Evolutionary conservation across 1,284 basidiomycete genomes (phyloP).

Genomic region (Ceratobasidium sp.): DNA sequence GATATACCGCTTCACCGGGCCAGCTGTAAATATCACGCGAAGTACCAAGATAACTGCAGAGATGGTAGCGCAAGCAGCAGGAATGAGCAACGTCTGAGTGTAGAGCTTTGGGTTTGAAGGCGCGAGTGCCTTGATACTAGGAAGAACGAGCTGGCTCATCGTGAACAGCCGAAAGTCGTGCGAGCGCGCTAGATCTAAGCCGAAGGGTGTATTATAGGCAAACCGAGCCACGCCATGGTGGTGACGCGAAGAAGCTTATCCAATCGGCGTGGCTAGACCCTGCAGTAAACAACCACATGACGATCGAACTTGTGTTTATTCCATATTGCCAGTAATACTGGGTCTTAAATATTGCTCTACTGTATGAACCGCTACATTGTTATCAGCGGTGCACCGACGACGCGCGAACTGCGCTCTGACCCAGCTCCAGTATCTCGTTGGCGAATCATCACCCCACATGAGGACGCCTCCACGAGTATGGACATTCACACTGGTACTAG

Average conservation of each 20-base stretch:
- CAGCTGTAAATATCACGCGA: neutral
- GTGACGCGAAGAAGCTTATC: neutral
- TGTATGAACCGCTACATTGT: constrained; percentile 28
- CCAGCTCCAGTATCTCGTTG: constrained; percentile 5
- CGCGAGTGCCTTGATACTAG: neutral
- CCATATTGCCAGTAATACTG: neutral
- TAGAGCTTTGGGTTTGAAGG: neutral
- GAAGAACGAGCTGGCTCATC: constrained; percentile 26
- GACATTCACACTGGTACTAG: neutral
- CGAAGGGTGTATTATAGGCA: neutral
- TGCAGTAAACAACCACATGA: neutral
- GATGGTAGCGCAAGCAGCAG: constrained; percentile 15
- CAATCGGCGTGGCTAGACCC: neutral
- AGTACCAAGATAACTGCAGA: constrained; percentile 9
- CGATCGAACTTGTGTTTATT: neutral
- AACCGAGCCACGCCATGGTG: neutral
- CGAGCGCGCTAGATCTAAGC: neutral
- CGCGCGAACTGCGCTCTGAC: constrained; percentile 27
- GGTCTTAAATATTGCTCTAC: neutral
- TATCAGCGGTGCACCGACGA: constrained; percentile 34
- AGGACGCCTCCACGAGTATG: neutral
- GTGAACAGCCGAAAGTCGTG: neutral
- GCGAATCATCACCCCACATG: constrained; percentile 17
- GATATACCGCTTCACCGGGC: neutral
- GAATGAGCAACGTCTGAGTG: constrained; percentile 10